Percentiles rank a stretch among this genome's conserved stretches.
These are phyloP conservation scores for Sclerospora graminicola DNA, from an alignment of 352 stramenopile species.

Conservation along the genomic window DNA sequence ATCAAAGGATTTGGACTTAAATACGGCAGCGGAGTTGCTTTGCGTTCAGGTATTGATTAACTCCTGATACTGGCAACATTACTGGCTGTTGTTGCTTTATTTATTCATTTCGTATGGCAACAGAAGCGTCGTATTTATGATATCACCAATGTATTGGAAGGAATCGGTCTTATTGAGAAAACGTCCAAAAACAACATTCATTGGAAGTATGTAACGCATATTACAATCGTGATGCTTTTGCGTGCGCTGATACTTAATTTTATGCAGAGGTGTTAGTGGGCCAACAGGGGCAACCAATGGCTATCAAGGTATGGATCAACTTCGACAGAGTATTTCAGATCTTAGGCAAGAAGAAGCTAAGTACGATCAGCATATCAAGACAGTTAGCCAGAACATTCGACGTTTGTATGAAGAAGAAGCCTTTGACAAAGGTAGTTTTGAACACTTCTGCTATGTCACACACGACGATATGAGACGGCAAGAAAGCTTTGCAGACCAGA, in stretches of 20 bases:
- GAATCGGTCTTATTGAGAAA: constrained; percentile 96
- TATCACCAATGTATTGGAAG: constrained; percentile 98
- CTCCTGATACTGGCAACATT: neutral
- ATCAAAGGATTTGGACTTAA: constrained; percentile 90
- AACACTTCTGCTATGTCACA: constrained; percentile 79
- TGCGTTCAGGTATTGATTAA: constrained; percentile 51
- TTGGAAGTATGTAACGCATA: constrained; percentile 81
- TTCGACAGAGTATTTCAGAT: constrained; percentile 70
- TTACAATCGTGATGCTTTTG: neutral
- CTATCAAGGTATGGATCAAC: constrained; percentile 57
- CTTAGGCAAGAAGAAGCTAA: constrained; percentile 75
- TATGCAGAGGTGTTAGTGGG: constrained; percentile 40
- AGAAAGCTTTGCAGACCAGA: constrained; percentile 79
- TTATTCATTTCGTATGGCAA: constrained; percentile 1
- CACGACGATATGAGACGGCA: constrained; percentile 84
- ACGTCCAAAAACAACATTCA: constrained; percentile 98
- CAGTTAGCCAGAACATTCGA: constrained; percentile 71
- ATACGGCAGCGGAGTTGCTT: constrained; percentile 81
- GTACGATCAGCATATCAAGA: constrained; percentile 80
- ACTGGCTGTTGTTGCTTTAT: neutral
- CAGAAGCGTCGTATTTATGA: constrained; percentile 97
- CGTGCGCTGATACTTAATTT: neutral
- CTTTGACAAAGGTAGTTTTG: constrained; percentile 63
- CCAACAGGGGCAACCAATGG: constrained; percentile 33
- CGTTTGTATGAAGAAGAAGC: constrained; percentile 77